Evolutionary conservation across 306 rosid genomes (phyloP).

Genomic region (Trifolium repens): DNA sequence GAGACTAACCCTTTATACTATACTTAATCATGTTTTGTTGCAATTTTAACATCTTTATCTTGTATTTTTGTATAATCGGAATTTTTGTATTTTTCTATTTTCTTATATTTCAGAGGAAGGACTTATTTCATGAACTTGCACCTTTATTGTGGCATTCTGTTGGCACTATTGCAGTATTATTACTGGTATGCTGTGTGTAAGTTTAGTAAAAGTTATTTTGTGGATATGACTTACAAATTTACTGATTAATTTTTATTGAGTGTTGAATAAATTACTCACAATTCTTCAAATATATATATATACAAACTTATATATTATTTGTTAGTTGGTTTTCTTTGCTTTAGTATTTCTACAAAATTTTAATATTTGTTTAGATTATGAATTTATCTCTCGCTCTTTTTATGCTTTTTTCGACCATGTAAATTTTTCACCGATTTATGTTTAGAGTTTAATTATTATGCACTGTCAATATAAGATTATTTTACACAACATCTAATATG

Average conservation of each 20-base stretch:
- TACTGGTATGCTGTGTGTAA: constrained; percentile 46
- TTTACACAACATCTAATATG: too few species aligned
- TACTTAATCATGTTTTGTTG: too few species aligned
- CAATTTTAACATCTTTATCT: too few species aligned
- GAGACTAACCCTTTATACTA: background rate
- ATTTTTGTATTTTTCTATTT: background rate
- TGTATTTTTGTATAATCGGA: too few species aligned
- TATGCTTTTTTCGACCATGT: background rate
- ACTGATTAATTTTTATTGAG: too few species aligned
- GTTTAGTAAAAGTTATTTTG: too few species aligned
- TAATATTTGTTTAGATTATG: background rate
- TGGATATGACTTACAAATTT: too few species aligned
- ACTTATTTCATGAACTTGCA: constrained; percentile 72
- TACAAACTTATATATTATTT: background rate
- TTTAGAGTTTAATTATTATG: too few species aligned
- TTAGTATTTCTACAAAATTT: background rate
- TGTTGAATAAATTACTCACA: too few species aligned
- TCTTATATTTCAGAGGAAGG: constrained; percentile 62
- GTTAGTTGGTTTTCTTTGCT: background rate
- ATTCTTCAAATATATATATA: too few species aligned
- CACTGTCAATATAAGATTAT: too few species aligned
- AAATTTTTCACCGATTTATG: background rate
- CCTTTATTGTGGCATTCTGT: constrained; percentile 84
- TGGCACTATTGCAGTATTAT: constrained; percentile 75
- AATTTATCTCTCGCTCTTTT: background rate